These are phyloP conservation scores for Lindgomyces ingoldianus DNA, from an alignment of 495 filamentous ascomycete genomes.

Conservation along the genomic window DNA sequence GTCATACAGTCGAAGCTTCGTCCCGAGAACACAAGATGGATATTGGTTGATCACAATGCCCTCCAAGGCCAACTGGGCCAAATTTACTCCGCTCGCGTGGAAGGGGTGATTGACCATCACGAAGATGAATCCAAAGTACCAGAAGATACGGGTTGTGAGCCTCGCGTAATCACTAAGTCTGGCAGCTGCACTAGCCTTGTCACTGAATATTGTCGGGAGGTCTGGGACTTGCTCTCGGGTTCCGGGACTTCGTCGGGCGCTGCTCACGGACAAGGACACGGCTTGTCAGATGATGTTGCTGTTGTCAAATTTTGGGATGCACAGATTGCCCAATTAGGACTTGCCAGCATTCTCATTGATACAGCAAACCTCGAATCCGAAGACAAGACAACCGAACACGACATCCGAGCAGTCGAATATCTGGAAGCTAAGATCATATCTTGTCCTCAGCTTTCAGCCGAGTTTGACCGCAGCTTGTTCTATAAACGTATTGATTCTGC, in stretches of 20 bases:
- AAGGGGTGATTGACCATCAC: constrained; percentile 92
- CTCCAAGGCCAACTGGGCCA: constrained; percentile 58
- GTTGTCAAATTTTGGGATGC: constrained; percentile 52
- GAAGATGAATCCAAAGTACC: constrained; percentile 72
- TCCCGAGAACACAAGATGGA: constrained; percentile 51
- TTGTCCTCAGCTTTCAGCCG: constrained; percentile 36
- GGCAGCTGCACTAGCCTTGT: constrained; percentile 83
- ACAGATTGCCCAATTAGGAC: constrained; percentile 71
- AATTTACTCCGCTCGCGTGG: constrained; percentile 50
- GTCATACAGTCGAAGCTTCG: constrained; percentile 39
- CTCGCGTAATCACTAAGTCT: constrained; percentile 64
- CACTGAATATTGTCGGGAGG: constrained; percentile 58
- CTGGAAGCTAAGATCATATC: constrained; percentile 58
- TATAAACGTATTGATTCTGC: constrained; percentile 64
- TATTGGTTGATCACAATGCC: constrained; percentile 90
- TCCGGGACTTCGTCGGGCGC: constrained; percentile 40
- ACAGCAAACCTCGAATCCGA: constrained; percentile 70
- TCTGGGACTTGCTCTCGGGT: constrained; percentile 55
- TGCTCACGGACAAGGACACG: constrained; percentile 40
- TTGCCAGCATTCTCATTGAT: constrained; percentile 82
- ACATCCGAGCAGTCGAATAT: constrained; percentile 64
- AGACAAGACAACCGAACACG: constrained; percentile 72
- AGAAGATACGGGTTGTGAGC: constrained; percentile 46
- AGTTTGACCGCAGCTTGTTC: constrained; percentile 61
- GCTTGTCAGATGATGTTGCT: constrained; percentile 27